A percentile compares a stretch with the other conserved stretches of the same genome.
phyloP scores from a whole-genome alignment of 768 basidiomycete genomes.

The Clavulina sp. region DNA sequence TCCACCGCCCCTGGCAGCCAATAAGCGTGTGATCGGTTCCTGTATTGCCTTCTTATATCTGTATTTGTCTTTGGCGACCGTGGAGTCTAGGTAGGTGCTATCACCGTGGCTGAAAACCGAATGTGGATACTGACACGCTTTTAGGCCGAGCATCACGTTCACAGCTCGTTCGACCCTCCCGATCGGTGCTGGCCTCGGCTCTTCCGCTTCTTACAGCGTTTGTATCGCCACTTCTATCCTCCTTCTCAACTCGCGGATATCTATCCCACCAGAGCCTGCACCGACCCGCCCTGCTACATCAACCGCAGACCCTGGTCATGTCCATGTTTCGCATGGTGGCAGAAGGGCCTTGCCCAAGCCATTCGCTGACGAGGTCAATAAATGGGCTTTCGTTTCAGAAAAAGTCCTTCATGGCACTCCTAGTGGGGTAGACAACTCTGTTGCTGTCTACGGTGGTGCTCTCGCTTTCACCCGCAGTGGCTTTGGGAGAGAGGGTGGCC shows the following conservation, averaged over 20 bases:
- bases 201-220: slow-evolving; percentile 87
- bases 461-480: slow-evolving; percentile 73
- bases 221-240: slow-evolving; percentile 71
- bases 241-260: slow-evolving; percentile 53
- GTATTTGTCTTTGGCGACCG: slow-evolving; percentile 61
- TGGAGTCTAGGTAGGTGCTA: slow-evolving; percentile 35
- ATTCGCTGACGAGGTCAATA: slow-evolving; percentile 67
- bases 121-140: neutral
- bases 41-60: slow-evolving; percentile 77
- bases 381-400: slow-evolving; percentile 87
- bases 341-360: slow-evolving; percentile 43
- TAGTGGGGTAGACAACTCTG: slow-evolving; percentile 93
- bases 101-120: neutral
- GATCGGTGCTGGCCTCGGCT: slow-evolving; percentile 89
- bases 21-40: slow-evolving; percentile 27
- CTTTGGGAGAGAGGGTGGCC: slow-evolving; percentile 58
- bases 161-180: slow-evolving; percentile 77
- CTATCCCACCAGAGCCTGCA: slow-evolving; percentile 32
- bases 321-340: slow-evolving; percentile 46
- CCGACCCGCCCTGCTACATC: slow-evolving; percentile 20
- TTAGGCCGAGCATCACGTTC: slow-evolving; percentile 63
- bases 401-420: slow-evolving; percentile 96
- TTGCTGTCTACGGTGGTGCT: slow-evolving; percentile 83
- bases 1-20: slow-evolving; percentile 18
- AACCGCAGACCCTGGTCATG: slow-evolving; percentile 27